These are phyloP conservation scores for Euphrasia confusa DNA, from an alignment of 257 asterid species.

Conservation along the genomic window DNA sequence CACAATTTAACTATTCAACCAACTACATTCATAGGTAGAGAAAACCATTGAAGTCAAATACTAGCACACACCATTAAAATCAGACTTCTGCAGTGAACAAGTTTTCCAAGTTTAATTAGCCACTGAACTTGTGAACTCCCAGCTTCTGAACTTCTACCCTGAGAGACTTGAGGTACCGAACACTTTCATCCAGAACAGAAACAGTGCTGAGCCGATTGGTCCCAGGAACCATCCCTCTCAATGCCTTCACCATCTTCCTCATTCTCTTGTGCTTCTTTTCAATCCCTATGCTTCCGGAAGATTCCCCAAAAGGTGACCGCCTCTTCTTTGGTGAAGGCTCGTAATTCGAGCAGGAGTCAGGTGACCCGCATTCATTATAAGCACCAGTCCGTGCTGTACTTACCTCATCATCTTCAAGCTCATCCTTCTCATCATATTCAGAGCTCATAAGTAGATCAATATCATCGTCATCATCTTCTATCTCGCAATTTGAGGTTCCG, in stretches of 20 bases:
- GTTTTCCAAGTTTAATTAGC: conserved; percentile 5
- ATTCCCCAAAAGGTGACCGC: conserved; percentile 25
- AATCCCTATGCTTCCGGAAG: conserved; percentile 25
- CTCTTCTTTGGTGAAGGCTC: conserved; percentile 38
- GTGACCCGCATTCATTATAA: conserved; percentile 42
- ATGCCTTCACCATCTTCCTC: conserved; percentile 62
- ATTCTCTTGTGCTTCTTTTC: conserved; percentile 45
- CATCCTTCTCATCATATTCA: conserved; percentile 46
- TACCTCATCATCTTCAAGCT: conserved; percentile 48
- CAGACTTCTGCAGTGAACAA: neutral
- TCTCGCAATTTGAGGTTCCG: conserved; percentile 23
- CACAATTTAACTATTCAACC: neutral
- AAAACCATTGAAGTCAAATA: conserved; percentile 1
- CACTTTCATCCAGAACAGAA: conserved; percentile 79
- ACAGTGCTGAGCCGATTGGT: conserved; percentile 58
- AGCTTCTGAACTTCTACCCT: conserved; percentile 68
- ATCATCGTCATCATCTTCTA: conserved; percentile 67
- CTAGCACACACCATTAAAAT: neutral
- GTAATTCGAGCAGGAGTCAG: conserved; percentile 66
- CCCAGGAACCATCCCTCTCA: conserved; percentile 66
- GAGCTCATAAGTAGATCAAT: conserved; percentile 66
- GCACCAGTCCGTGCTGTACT: conserved; percentile 72
- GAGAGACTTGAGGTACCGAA: conserved; percentile 69
- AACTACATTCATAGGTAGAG: conserved; percentile 7
- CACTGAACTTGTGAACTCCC: conserved; percentile 37